Percentiles rank a stretch among this genome's conserved stretches.
These are phyloP conservation scores for Mycosphaerella arachidis DNA, from an alignment of 2,329 filamentous ascomycete species.

Conservation along the genomic window DNA sequence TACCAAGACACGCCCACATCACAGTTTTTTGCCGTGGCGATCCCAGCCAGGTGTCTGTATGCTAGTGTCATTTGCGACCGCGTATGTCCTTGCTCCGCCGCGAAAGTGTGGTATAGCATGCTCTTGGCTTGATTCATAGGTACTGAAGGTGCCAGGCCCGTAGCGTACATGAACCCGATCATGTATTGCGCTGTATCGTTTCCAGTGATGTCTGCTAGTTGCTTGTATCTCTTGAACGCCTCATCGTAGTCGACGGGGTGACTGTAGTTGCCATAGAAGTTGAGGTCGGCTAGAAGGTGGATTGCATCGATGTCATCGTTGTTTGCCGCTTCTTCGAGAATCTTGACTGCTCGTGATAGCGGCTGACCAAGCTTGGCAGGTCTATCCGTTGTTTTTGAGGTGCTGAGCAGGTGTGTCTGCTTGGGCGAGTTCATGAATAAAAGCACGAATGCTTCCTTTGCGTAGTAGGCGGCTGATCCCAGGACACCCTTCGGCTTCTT, in stretches of 20 bases:
- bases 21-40: slow-evolving; percentile 80
- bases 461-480: slow-evolving; percentile 56
- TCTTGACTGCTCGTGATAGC: slow-evolving; percentile 54
- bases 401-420: slow-evolving; percentile 38
- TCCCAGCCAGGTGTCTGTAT: slow-evolving; percentile 77
- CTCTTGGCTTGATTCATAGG: slow-evolving; percentile 85
- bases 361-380: slow-evolving; percentile 46
- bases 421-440: slow-evolving; percentile 62
- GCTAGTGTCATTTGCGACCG: slow-evolving; percentile 90
- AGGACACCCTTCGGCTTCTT: slow-evolving; percentile 55
- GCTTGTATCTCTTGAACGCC: slow-evolving; percentile 76
- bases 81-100: slow-evolving; percentile 75
- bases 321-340: slow-evolving; percentile 55
- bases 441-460: slow-evolving; percentile 57
- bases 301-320: slow-evolving; percentile 72
- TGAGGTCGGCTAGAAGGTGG: slow-evolving; percentile 85
- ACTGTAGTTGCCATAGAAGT: slow-evolving; percentile 92
- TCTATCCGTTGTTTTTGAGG: slow-evolving; percentile 33
- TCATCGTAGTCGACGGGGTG: slow-evolving; percentile 75
- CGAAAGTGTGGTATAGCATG: slow-evolving; percentile 89
- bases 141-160: slow-evolving; percentile 77
- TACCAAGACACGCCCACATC: slow-evolving; percentile 83
- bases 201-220: slow-evolving; percentile 69
- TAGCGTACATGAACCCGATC: slow-evolving; percentile 93
- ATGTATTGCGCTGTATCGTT: slow-evolving; percentile 94